Evolutionary conservation across 108 stramenopile species (phyloP), one percentile per base, ranked within the genome.

Genomic region (Asterionellopsis glacialis): DNA sequence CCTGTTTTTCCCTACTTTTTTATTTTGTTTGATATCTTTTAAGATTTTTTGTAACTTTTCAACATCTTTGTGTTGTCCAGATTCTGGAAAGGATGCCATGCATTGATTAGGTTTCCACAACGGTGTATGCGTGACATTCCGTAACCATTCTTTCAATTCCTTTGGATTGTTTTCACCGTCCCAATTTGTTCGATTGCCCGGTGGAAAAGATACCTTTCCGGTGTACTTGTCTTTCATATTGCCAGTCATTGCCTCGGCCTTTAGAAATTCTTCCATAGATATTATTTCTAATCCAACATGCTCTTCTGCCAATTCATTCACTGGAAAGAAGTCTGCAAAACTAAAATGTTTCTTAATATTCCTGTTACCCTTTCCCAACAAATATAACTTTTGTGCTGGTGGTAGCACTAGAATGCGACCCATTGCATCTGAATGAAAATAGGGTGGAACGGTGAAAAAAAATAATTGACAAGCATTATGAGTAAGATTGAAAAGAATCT

Each of bases 361-460:
- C 9, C 55, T 42, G 9, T 63, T 24, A 23, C 53, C 65, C 22
- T 80, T 72, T 11, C 70, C 70, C 38, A 97, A 61, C 42, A 94
- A 70, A 62, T 95, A 96, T 71, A 97, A 77, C 10, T 71, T 50
- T 63, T 95, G 89, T 51, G 71, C 70, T 0, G 95, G 95, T 40
- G 96, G 97, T 27, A 97, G 42, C 16, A 97, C 95, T 49, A 97
- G 65, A 33, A 88, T 95, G 13, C 97, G 63, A 39, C 95, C 95
- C 72, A 85, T 97, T 53, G 91, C 91, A 57, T 85, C 72, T 13
- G 91, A 88, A 41, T 95, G 60, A 7, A 5, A 33, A 33, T n/a
- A n/a, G 33, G 7, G 33, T 33, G 33, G 7, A 33, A 7, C 33
- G 7, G 2, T 33, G 33, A 33, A 33, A 33, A 7, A n/a, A 7